Conservation (phyloP, 768 basidiomycete species). For the Gautieria morchelliformis region DNA sequence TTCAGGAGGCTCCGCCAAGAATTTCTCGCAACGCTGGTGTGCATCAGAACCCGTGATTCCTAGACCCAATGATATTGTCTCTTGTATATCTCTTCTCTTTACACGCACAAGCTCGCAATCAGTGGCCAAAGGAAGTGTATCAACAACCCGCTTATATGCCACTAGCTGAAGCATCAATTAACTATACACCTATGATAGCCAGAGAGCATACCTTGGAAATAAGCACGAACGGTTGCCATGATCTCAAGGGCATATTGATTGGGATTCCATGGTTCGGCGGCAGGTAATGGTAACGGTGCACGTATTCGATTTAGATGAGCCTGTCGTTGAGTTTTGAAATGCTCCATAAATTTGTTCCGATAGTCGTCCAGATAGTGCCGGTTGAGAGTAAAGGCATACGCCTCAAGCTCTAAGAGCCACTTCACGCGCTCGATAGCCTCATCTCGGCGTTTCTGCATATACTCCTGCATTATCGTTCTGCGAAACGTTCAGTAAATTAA, state of each 20-base stretch:
- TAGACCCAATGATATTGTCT: conserved; percentile 37
- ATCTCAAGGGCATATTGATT: conserved; percentile 41
- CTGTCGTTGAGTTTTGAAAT: conserved; percentile 29
- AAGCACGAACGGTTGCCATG: conserved; percentile 65
- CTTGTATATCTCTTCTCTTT: conserved; percentile 35
- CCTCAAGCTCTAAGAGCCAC: conserved; percentile 43
- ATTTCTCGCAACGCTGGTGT: conserved; percentile 35
- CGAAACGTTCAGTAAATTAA: background rate
- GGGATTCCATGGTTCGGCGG: conserved; percentile 5
- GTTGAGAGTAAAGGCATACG: conserved; percentile 42
- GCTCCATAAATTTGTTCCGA: conserved; percentile 34
- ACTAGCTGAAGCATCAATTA: conserved; percentile 26
- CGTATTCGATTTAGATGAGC: conserved; percentile 6
- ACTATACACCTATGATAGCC: background rate
- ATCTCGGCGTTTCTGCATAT: conserved; percentile 36
- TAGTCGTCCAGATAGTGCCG: conserved; percentile 42
- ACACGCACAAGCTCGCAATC: conserved; percentile 49
- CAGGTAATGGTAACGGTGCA: background rate
- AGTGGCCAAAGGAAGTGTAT: conserved; percentile 47
- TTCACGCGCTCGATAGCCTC: conserved; percentile 31
- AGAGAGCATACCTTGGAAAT: conserved; percentile 50
- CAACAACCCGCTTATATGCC: conserved; percentile 49
- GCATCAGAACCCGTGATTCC: conserved; percentile 42
- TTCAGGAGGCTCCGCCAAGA: conserved; percentile 40
- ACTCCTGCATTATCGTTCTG: conserved; percentile 32